Conservation (phyloP, 148 eudicot species). For the Vaccinium darrowii region DNA sequence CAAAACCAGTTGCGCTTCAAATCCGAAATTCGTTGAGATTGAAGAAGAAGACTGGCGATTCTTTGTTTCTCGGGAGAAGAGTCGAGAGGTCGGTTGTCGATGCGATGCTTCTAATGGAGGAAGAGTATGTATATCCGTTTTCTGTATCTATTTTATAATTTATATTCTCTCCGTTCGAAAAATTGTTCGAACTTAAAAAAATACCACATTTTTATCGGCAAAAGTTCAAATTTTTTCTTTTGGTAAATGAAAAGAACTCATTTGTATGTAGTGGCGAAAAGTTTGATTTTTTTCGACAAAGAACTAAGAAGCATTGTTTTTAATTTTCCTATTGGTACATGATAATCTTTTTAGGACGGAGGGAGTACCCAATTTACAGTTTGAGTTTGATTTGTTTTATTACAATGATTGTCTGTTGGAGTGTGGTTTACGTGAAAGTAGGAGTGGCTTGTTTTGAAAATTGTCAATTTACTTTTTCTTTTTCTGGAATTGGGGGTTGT, state of each 20-base stretch:
- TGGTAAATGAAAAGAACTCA: too few species aligned
- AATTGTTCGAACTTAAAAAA: too few species aligned
- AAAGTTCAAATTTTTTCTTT: too few species aligned
- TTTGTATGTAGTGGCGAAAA: too few species aligned
- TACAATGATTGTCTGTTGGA: not conserved
- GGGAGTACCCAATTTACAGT: too few species aligned
- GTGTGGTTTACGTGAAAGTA: not conserved
- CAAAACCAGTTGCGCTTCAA: not conserved
- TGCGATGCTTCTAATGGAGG: conserved; percentile 59
- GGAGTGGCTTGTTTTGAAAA: not conserved
- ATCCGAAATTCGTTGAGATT: conserved; percentile 25
- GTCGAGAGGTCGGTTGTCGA: conserved; percentile 32
- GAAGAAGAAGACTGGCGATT: conserved; percentile 27
- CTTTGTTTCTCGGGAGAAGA: conserved; percentile 19
- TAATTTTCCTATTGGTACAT: too few species aligned
- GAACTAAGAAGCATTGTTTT: too few species aligned
- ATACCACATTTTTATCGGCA: too few species aligned
- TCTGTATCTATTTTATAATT: not conserved
- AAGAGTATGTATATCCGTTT: conserved; percentile 36
- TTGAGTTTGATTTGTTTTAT: not conserved
- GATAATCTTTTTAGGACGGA: too few species aligned
- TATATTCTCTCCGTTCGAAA: not conserved
- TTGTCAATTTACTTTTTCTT: not conserved
- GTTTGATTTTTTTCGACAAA: too few species aligned
- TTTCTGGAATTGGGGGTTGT: not conserved